These are phyloP conservation scores for Solanum pimpinellifolium DNA, from an alignment of 257 asterid species.

Conservation along the genomic window DNA sequence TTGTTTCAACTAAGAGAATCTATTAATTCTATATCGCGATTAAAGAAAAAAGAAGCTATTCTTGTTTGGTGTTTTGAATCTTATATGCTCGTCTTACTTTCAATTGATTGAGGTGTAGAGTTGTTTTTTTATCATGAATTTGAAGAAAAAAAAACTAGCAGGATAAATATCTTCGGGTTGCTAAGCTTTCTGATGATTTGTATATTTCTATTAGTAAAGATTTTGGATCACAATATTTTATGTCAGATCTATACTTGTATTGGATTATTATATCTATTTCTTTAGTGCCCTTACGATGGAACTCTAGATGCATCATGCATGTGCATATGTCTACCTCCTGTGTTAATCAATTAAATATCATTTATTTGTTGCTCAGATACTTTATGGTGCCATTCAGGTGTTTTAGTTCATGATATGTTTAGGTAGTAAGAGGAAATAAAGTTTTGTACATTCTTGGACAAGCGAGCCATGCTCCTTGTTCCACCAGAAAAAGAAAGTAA, in stretches of 20 bases:
- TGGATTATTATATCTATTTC: neutral
- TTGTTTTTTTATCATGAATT: neutral
- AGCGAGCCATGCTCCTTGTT: neutral
- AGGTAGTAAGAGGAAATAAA: neutral
- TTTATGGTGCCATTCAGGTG: neutral
- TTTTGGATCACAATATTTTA: neutral
- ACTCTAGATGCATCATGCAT: neutral
- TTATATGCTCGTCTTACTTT: neutral
- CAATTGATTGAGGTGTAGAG: neutral
- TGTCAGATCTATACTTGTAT: neutral
- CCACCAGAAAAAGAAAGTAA: neutral
- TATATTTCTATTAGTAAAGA: neutral
- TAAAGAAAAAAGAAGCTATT: neutral
- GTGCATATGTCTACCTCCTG: neutral
- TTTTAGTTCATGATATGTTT: neutral
- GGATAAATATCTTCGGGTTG: neutral
- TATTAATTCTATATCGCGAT: neutral
- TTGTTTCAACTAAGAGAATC: neutral
- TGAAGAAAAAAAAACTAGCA: neutral
- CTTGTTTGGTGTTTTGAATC: neutral
- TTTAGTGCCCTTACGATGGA: neutral
- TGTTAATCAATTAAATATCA: neutral
- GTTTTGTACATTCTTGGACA: neutral
- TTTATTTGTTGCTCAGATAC: neutral
- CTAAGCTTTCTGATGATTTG: neutral